A percentile compares a stretch with the other conserved stretches of the same genome.
Conservation (phyloP, 2,329 filamentous ascomycete genomes). For the Dichotomopilus funicola region DNA sequence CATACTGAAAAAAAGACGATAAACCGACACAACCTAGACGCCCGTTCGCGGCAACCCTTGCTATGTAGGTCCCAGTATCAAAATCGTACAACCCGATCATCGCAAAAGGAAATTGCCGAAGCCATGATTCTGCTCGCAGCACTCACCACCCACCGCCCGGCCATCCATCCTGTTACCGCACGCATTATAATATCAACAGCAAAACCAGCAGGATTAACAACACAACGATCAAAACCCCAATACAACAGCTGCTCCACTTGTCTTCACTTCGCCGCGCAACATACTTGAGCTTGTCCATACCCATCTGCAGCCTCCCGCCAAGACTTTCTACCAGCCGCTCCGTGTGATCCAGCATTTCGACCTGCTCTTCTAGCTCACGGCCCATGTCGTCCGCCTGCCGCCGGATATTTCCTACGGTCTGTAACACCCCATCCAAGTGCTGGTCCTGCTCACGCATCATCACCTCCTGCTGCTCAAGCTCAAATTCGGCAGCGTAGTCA, state of each 20-base stretch:
- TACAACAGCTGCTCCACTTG: constrained; percentile 80
- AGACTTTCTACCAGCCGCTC: constrained; percentile 83
- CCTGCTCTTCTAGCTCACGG: constrained; percentile 89
- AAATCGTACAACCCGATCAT: neutral
- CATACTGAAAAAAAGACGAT: neutral
- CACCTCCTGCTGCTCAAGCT: constrained; percentile 83
- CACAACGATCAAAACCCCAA: constrained; percentile 79
- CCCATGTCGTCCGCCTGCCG: constrained; percentile 95
- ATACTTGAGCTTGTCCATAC: constrained; percentile 77
- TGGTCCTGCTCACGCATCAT: constrained; percentile 95
- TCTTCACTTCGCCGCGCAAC: constrained; percentile 91
- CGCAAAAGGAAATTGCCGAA: neutral
- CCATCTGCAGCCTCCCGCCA: constrained; percentile 74
- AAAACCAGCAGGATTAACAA: constrained; percentile 81
- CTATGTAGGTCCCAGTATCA: constrained; percentile 7
- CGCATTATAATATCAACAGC: constrained; percentile 52
- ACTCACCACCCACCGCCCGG: neutral
- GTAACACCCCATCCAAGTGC: constrained; percentile 85
- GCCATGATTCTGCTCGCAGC: too few relatives aligned
- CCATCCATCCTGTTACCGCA: constrained; percentile 4
- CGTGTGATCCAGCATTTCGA: constrained; percentile 77
- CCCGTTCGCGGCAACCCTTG: constrained; percentile 6
- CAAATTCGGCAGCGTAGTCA: constrained; percentile 68
- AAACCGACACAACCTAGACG: constrained; percentile 14
- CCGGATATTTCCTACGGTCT: constrained; percentile 83